Percentiles rank a stretch among this genome's conserved stretches.
Conservation (phyloP, 768 basidiomycete species). For the Solioccasus polychromus region DNA sequence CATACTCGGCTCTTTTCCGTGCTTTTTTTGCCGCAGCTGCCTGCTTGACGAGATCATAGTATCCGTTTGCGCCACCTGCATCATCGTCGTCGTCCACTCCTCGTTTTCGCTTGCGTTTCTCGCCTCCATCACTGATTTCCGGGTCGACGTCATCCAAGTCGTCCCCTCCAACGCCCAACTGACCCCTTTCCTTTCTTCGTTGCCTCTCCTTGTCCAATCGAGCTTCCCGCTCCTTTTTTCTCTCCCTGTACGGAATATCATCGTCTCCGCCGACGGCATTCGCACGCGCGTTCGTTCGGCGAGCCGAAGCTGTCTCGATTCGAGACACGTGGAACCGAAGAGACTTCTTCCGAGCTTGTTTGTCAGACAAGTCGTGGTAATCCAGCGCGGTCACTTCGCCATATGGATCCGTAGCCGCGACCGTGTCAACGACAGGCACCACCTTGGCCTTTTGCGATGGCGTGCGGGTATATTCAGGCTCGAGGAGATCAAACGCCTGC, state of each 20-base stretch:
- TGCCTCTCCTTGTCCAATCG: conserved; percentile 48
- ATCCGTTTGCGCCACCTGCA: conserved; percentile 60
- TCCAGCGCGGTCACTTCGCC: conserved; percentile 74
- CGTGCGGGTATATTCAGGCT: conserved; percentile 57
- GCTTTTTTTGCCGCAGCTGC: conserved; percentile 68
- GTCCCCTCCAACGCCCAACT: conserved; percentile 52
- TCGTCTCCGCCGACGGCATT: conserved; percentile 86
- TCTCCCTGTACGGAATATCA: conserved; percentile 86
- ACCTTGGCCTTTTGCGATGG: conserved; percentile 18
- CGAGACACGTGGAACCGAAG: conserved; percentile 92
- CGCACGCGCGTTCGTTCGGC: conserved; percentile 70
- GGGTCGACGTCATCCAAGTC: conserved; percentile 63
- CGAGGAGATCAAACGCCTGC: conserved; percentile 67
- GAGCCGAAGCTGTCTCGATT: conserved; percentile 77
- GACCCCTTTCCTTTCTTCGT: conserved; percentile 30
- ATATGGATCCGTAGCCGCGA: conserved; percentile 39
- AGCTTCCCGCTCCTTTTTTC: conserved; percentile 59
- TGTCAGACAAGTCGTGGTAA: conserved; percentile 76
- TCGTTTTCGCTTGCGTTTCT: conserved; percentile 39
- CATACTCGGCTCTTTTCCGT: conserved; percentile 80
- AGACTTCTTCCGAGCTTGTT: conserved; percentile 74
- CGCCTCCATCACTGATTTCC: conserved; percentile 31
- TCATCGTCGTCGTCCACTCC: conserved; percentile 40
- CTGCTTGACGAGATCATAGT: conserved; percentile 88
- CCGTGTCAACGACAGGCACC: conserved; percentile 5